These are phyloP conservation scores for Ganoderma meredithae DNA, from an alignment of 1,284 basidiomycete genomes.

Conservation along the genomic window DNA sequence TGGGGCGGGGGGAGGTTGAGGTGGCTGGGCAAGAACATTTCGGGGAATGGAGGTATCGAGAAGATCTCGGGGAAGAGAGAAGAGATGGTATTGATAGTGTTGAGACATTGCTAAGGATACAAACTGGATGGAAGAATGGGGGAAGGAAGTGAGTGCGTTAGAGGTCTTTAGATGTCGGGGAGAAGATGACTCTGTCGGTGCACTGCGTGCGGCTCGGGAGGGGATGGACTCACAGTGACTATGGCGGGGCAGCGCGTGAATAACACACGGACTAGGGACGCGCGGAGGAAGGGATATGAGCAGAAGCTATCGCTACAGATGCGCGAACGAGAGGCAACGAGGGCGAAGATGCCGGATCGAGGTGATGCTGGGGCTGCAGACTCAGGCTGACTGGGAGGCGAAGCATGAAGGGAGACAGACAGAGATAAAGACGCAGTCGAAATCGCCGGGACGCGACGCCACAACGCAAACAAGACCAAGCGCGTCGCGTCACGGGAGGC, in stretches of 20 bases:
- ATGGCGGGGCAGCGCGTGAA: background rate
- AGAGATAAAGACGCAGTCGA: too few species aligned
- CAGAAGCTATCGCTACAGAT: background rate
- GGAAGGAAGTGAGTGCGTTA: background rate
- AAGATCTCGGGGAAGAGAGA: conserved; percentile 65
- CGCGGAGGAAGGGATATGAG: background rate
- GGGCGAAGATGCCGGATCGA: background rate
- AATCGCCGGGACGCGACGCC: conserved; percentile 14
- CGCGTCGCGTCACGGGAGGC: conserved; percentile 29
- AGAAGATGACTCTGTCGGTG: conserved; percentile 21
- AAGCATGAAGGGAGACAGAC: too few species aligned
- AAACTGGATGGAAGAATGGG: conserved; percentile 5
- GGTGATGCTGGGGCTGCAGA: too few species aligned
- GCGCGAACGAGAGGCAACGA: background rate
- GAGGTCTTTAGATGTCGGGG: conserved; percentile 1
- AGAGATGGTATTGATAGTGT: conserved; percentile 36
- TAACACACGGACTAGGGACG: background rate
- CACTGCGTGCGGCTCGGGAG: conserved; percentile 23
- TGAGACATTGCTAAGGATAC: conserved; percentile 34
- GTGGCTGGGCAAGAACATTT: conserved; percentile 54
- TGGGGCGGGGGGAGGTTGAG: conserved; percentile 28
- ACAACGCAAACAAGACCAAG: conserved; percentile 40
- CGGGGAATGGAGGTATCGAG: conserved; percentile 72
- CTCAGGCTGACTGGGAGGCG: too few species aligned
- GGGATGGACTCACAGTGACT: conserved; percentile 23